Base-by-base conservation (phyloP, 371 early-diverging fungal species). In the Lichtheimia hyalospora region DNA sequence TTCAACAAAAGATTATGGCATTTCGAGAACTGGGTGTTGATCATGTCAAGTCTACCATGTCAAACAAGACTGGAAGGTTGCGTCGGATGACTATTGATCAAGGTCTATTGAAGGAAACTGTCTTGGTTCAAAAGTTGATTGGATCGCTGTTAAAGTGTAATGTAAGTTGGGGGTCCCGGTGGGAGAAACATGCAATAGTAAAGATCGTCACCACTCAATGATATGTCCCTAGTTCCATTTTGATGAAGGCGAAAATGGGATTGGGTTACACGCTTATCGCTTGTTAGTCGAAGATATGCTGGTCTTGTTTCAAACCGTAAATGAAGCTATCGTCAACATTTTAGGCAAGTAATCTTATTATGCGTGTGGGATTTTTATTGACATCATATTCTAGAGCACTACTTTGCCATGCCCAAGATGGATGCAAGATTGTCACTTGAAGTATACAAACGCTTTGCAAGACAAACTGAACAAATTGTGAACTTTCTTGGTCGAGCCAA, bases 261-360 rank as follows among this genome's bases (percentile, higher is more conserved):
- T 95, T 2, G 92, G 94, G 0, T 77, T 93, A 49, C 84, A 89
- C 54, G 92, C 94, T 1, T 96, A 92, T 66, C 79, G 89, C 15
- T 71, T 96, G 63, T 70, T 93, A 12, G 74, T 96, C 39, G 87
- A 89, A 18, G 97, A 97, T 61, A 74, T 93, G 69, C 77, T 96
- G 52, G 79, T 84, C 20, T 73, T 96, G 24, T 96, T 95, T 71
- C 92, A 94, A 69, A 81, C 92, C 13, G 81, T 94, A 72, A 97
- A 96, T 71, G 94, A 94, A 71, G 95, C 91, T n/a, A 89, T 95
- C 18, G 89, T 96, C 67, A 89, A 92, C 64, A 89, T 96, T 60
- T 81, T 97, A 55, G 86, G 92, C 89, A 78, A 24, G 74, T 61
- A 41, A n/a, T n/a, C n/a, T n/a, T n/a, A n/a, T n/a, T n/a, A n/a